Evolutionary conservation across 768 basidiomycete genomes (phyloP), one percentile per base, ranked within the genome.

Genomic region (Rhodotorula taiwanensis): DNA sequence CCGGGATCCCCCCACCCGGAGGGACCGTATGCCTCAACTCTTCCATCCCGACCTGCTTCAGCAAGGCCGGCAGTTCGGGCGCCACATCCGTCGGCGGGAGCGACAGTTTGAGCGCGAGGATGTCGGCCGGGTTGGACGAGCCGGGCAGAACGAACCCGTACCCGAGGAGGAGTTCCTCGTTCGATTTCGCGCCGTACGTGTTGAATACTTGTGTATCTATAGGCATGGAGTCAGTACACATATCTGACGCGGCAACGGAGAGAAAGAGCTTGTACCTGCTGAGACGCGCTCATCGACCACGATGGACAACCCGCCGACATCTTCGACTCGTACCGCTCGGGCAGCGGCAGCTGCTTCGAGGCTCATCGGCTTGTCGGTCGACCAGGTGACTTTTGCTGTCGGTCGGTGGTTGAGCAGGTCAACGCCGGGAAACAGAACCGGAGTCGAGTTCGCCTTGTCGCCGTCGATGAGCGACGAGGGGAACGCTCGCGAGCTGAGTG

Each of bases 401-500:
- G 88, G 85, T 25, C 83, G 81, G 73, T 95, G 93, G 72, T 98
- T 95, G 53, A 94, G 78, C 8, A 84, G 77, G 76, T 98, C 93
- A 33, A 93, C 78, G 1, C 89, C 89, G 0, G 94, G 93, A 43
- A 97, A 79, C 36, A 97, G 82, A 16, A 95, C 79, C 2, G 91
- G 89, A 1, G 80, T 79, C 18, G 80, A 75, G 34, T 80, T 72
- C 0, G 84, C 79, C 10, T 86, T 83, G 0, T 71, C 79, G 25
- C 74, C 72, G 8, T 83, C 83, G 33, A 95, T 80, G 27, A 97
- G 77, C 11, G 84, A 83, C 0, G 92, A 95, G 0, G 92, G 89
- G 72, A 95, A 97, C 0, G 90, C 87, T 55, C 93, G 83, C 1
- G 92, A 93, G 2, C 89, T 89, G 42, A n/a, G n/a, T n/a, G n/a